Base-by-base conservation (phyloP, 768 basidiomycete genomes). In the Sutorius australiensis region DNA sequence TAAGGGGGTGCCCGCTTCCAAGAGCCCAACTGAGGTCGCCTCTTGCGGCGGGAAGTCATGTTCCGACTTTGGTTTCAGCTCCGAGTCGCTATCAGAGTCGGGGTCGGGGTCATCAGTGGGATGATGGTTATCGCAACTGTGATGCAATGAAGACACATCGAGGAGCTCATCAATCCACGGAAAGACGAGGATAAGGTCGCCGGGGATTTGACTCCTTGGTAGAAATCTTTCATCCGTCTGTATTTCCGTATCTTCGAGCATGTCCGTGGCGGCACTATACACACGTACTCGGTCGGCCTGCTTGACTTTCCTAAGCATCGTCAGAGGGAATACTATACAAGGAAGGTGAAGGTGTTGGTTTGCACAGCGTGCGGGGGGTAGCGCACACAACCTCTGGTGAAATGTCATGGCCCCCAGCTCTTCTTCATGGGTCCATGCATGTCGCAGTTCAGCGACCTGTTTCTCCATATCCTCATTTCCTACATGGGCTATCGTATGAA, bases 101-200 rank as follows among this genome's bases (percentile, higher is more conserved):
- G 54, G 46, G 7, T 19, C 37, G 17, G 1, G 14, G 2, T 54
- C 37, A 10, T 16, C 11, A 8, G 9, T 21, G 3, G n/a, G 27
- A 21, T 16, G 32, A 10, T 7, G 37, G 24, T 24, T 24, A 27
- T 10, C 36, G 39, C 16, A 21, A n/a, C 21, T 9, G 3, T 21
- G 27, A 39, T 10, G 24, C 33, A 4, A 13, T 4, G 50, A 36
- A 9, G 13, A 11, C 0, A 21, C 17, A 1, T 31, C 54, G 2
- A 56, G 52, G 0, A 63, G 36, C 19, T 59, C 62, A 36, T 54
- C 21, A 7, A 63, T 54, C 62, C 62, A 63, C 6, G 56, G 59
- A 28, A 53, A 63, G 5, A 46, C 59, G 14, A 64, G 62, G 31
- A 61, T 30, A 0, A 63, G 17, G 6, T 54, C 47, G 17, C 46